Evolutionary conservation across 1,139 yeast genomes (phyloP), one percentile per base, ranked within the genome.

Genomic region (Hansenula sp.): DNA sequence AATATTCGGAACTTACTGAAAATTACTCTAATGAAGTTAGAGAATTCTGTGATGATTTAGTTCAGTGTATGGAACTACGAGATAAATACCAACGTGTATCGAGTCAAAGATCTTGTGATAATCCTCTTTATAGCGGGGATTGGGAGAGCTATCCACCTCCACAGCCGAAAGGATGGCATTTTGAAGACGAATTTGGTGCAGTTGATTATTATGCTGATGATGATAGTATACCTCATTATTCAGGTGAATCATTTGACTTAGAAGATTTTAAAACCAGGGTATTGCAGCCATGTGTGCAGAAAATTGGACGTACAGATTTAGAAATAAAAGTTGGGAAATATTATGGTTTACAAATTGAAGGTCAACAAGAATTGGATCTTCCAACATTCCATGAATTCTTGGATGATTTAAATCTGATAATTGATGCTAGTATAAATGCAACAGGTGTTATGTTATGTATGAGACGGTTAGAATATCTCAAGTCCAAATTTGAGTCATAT

Each of bases 151-250:
- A 46, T 29, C 57, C 59, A 1, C 43, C 43, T 9, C 48, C 52
- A 17, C 50, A 45, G 21, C 50, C 50, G 1, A 55, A 48, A 38
- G 53, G 52, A 0, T 55, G 59, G 59, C 57, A 55, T 40, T 55
- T 53, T 32, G 47, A 46, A 17, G 59, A 53, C 31, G 55, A 52
- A 29, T 53, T 52, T 40, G 59, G 57, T 3, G 29, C 41, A 6
- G 39, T 43, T 12, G 47, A 46, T 20, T 53, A 55, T 32, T 53
- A 47, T 38, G 52, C 48, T 35, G 54, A 48, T 32, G 42, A 44
- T n/a, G 41, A 24, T 3, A 45, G 45, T 3, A 13, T 22, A 3
- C 52, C 57, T 4, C 55, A 46, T 19, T 55, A 53, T 32, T 51
- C 45, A 29, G 59, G 59, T 6, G 52, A 53, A 28, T 44, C 9